Percentiles rank a stretch among this genome's conserved stretches.
These are phyloP conservation scores for Sarcocystis neurona DNA, from an alignment of 169 alveolate genomes.

Conservation along the genomic window DNA sequence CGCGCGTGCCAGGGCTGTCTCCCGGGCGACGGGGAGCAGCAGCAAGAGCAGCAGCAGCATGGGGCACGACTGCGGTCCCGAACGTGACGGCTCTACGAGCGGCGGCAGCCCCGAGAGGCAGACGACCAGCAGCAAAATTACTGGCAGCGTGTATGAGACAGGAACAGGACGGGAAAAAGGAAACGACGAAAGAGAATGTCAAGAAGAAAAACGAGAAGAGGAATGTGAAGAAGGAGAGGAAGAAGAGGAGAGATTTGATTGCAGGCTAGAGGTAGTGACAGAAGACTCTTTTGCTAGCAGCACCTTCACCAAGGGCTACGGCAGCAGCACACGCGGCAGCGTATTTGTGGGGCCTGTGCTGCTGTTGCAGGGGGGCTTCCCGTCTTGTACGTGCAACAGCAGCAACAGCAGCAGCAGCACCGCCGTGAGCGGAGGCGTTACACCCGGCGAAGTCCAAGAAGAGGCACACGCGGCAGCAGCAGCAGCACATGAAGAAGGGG, in stretches of 20 bases:
- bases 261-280: constrained; percentile 77
- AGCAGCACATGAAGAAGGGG: no score
- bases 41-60: constrained; percentile 16
- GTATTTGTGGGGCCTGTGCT: constrained; percentile 61
- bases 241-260: constrained; percentile 1
- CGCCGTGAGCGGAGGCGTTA: no score
- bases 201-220: background rate
- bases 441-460: no score
- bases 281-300: constrained; percentile 70
- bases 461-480: no score
- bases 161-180: background rate
- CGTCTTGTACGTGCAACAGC: no score
- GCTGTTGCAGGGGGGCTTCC: background rate
- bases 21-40: no score
- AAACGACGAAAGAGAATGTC: background rate
- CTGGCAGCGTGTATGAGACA: no score
- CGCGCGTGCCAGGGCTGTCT: no score
- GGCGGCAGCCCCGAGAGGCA: no score
- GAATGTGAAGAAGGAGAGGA: background rate
- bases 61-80: constrained; percentile 2
- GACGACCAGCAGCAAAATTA: no score
- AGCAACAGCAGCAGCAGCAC: no score
- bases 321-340: constrained; percentile 65
- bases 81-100: background rate
- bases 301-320: constrained; percentile 79